Base-by-base conservation (phyloP, 495 filamentous ascomycete genomes). In the Hypomontagnella monticulosa region DNA sequence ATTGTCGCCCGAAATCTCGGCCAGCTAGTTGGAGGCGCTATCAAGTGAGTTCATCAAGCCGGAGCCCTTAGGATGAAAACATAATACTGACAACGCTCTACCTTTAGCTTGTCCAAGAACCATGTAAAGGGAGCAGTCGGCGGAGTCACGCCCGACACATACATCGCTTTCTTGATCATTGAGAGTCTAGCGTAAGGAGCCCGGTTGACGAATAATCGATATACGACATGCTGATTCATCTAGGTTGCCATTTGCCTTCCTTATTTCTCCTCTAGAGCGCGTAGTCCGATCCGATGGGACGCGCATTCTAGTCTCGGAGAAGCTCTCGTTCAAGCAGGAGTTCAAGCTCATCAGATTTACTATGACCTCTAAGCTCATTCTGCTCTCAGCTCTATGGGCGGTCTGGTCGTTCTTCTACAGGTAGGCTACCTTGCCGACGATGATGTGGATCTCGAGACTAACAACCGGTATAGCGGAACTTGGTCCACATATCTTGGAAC, bases 401-500 rank as follows among this genome's bases (percentile, higher is more conserved):
- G 71, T 58, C 57, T 82, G 9, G 73, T 84, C 15, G 69, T 83
- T 49, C 78, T 81, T 27, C 72, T 83, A 56, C 71, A 78, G 19
- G 63, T 80, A 8, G 72, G 76, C 0, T 72, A 67, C 41, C 75
- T 73, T 15, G 76, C 75, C 69, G 74, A 75, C 38, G 7, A n/a
- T 33, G 30, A 27, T 27, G 16, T 8, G 14, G 10, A 14, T 30
- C 10, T 16, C 18, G 6, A 40, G 38, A 20, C 59, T 62, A 15
- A 62, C 49, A 4, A 18, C 14, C 19, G 20, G 34, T 23, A 12
- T 38, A 64, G 65, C 30, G 63, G 71, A n/a, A 79, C 80, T 11
- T 82, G 82, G 59, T 76, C 75, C 5, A 83, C 80, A 34, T 84
- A 83, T 58, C 67, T 83, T 30, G 80, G 75, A 14, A 79, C 76